Evolutionary conservation across 169 alveolate species (phyloP).

Genomic region (Neospora caninum): DNA sequence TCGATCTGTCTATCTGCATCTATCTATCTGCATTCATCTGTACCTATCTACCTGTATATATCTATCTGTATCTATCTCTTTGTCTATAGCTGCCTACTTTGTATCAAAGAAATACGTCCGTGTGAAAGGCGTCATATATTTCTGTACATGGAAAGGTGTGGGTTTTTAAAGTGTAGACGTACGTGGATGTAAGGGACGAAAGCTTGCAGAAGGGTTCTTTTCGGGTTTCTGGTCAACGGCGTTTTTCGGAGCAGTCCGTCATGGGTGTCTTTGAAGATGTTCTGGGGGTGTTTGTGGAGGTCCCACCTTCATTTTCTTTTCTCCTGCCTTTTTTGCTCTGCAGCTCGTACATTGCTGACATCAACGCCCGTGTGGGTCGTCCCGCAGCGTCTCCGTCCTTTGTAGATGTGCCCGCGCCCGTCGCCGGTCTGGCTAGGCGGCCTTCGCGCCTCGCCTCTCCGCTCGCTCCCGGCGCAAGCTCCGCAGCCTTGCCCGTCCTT

Average conservation of each 20-base stretch:
- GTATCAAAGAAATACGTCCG: too few relatives aligned
- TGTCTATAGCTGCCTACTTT: not conserved
- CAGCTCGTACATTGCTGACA: not conserved
- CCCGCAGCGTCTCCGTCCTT: conserved; percentile 20
- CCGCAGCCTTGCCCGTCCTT: not conserved
- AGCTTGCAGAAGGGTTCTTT: too few relatives aligned
- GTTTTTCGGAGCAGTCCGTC: too few relatives aligned
- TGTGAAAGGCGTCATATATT: too few relatives aligned
- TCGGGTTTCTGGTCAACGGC: too few relatives aligned
- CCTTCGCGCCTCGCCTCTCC: not conserved
- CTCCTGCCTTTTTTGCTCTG: not conserved
- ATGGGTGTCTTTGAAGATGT: too few relatives aligned
- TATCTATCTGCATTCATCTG: not conserved
- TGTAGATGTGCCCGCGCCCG: not conserved
- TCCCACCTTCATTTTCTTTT: not conserved
- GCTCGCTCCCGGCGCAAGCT: not conserved
- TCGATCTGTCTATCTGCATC: not conserved
- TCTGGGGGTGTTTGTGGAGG: too few relatives aligned
- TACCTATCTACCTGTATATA: not conserved
- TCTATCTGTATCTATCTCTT: not conserved
- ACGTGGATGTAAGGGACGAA: too few relatives aligned
- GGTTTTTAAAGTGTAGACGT: too few relatives aligned
- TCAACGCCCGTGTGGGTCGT: not conserved
- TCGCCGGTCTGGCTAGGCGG: not conserved
- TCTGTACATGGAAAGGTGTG: too few relatives aligned